Percentiles rank a stretch among this genome's conserved stretches.
phyloP scores from a whole-genome alignment of 805 yeast species.

The Ogataea philodendri region DNA sequence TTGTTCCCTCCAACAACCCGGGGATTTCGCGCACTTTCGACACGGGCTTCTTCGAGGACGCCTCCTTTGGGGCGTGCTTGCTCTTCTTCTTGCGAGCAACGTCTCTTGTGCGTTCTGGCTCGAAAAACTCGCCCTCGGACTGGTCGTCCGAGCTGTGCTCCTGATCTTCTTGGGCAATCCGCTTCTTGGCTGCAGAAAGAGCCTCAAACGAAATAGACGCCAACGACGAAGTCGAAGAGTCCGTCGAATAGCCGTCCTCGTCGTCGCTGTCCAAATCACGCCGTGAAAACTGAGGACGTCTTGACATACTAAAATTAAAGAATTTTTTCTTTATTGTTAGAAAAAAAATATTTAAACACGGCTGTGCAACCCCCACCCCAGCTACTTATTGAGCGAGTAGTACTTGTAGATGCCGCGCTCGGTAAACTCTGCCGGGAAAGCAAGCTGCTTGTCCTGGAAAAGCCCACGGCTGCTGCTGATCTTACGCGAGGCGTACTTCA shows the following conservation, averaged over 20 bases:
- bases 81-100: conserved; percentile 36
- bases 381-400: conserved; percentile 50
- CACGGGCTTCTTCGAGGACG: conserved; percentile 71
- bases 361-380: conserved; percentile 1
- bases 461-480: conserved; percentile 55
- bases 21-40: conserved; percentile 71
- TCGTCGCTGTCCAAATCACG: conserved; percentile 27
- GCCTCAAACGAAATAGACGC: conserved; percentile 58
- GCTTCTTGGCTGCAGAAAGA: conserved; percentile 56
- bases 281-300: conserved; percentile 25
- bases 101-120: conserved; percentile 28
- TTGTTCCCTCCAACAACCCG: conserved; percentile 46
- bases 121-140: conserved; percentile 37
- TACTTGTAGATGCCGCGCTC: conserved; percentile 56
- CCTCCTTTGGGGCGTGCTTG: conserved; percentile 88
- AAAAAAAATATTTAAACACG: background rate
- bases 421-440: conserved; percentile 52
- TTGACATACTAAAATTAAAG: conserved; percentile 7
- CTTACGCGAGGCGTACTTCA: conserved; percentile 52
- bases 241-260: conserved; percentile 7
- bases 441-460: conserved; percentile 38
- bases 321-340: background rate
- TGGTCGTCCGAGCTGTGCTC: conserved; percentile 24
- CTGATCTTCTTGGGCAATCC: conserved; percentile 31
- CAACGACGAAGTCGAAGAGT: conserved; percentile 2